Conservation (phyloP, 1,284 basidiomycete genomes). For the Trichosporon faecale region DNA sequence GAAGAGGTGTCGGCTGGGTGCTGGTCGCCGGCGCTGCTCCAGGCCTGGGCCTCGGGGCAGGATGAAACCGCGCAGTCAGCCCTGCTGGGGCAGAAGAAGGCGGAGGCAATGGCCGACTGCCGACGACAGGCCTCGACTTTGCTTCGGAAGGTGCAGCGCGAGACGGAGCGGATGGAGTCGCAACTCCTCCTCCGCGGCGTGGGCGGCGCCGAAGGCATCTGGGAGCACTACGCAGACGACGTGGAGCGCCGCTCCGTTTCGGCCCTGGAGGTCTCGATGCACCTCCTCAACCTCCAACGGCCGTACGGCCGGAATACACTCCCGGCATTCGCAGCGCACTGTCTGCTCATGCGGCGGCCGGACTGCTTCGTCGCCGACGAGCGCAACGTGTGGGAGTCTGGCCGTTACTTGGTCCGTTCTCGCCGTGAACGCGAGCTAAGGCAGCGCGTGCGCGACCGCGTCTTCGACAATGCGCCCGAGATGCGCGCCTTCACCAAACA, state of each 20-base stretch:
- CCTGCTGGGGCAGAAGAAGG: slow-evolving; percentile 12
- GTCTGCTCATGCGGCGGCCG: slow-evolving; percentile 65
- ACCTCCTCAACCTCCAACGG: slow-evolving; percentile 23
- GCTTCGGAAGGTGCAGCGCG: slow-evolving; percentile 38
- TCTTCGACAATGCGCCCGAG: slow-evolving; percentile 52
- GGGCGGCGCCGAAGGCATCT: slow-evolving; percentile 39
- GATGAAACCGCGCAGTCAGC: slow-evolving; percentile 14
- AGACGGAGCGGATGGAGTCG: slow-evolving; percentile 43
- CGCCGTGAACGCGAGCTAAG: slow-evolving; percentile 61
- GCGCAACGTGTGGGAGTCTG: slow-evolving; percentile 59
- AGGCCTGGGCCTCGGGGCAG: slow-evolving; percentile 28
- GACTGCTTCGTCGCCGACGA: slow-evolving; percentile 64
- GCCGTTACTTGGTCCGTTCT: slow-evolving; percentile 69
- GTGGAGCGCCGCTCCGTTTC: slow-evolving; percentile 30
- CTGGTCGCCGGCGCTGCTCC: slow-evolving; percentile 34
- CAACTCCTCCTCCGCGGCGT: slow-evolving; percentile 26
- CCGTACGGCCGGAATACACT: slow-evolving; percentile 31
- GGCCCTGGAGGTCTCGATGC: slow-evolving; percentile 36
- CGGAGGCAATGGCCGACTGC: slow-evolving; percentile 32
- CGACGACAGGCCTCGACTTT: slow-evolving; percentile 39
- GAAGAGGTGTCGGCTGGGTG: slow-evolving; percentile 24
- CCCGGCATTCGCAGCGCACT: slow-evolving; percentile 65
- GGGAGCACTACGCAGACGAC: slow-evolving; percentile 29
- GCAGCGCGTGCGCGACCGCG: slow-evolving; percentile 59
- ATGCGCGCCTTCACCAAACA: slow-evolving; percentile 62